Evolutionary conservation across 768 basidiomycete genomes (phyloP).

Genomic region (Austroboletus festivus): DNA sequence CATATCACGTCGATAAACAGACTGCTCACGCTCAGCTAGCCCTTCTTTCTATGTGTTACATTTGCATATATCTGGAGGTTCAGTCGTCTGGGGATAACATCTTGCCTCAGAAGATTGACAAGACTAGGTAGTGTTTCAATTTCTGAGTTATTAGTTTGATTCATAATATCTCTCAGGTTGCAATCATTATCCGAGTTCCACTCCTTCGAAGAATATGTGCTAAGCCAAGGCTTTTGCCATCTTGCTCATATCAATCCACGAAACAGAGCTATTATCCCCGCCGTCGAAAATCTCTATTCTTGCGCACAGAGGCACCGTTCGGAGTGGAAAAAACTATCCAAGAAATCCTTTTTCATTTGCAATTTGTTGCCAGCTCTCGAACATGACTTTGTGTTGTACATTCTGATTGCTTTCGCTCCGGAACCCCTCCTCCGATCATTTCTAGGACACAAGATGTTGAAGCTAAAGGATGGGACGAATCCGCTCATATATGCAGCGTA

Average conservation of each 20-base stretch:
- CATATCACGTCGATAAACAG: conserved; percentile 5
- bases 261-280: neutral
- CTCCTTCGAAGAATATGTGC: conserved; percentile 8
- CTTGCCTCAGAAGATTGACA: no score
- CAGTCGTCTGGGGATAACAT: no score
- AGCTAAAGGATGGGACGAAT: conserved; percentile 1
- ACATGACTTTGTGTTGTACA: conserved; percentile 7
- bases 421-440: conserved; percentile 1
- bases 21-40: conserved; percentile 7
- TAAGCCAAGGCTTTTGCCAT: neutral
- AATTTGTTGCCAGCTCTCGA: neutral
- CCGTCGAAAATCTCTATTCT: neutral
- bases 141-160: no score
- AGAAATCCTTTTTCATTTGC: neutral
- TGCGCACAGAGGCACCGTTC: neutral
- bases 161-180: neutral
- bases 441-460: neutral
- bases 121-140: no score
- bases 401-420: conserved; percentile 7
- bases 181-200: neutral
- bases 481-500: conserved; percentile 12
- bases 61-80: no score
- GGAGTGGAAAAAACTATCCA: conserved; percentile 3
- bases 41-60: conserved; percentile 3
- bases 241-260: neutral